phyloP scores from a whole-genome alignment of 2,329 filamentous ascomycete species.

The Cytospora paraplurivora region DNA sequence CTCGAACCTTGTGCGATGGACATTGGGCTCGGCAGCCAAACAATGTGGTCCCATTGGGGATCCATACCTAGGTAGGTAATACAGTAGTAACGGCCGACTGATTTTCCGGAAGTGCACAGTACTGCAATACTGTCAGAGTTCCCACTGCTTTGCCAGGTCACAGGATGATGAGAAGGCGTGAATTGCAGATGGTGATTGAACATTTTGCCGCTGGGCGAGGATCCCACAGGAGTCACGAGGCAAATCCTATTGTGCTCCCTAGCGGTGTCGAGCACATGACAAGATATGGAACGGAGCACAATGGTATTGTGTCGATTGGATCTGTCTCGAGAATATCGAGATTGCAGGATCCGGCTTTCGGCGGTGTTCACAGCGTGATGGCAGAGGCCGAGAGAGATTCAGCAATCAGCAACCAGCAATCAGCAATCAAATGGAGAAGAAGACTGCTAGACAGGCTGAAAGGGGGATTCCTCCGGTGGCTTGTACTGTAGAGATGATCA shows the following conservation, averaged over 20 bases:
- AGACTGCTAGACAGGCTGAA: background rate
- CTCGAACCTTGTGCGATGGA: conserved; percentile 4
- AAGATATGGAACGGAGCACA: conserved; percentile 8
- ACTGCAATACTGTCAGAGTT: background rate
- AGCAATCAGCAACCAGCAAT: background rate
- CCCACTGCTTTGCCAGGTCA: background rate
- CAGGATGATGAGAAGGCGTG: background rate
- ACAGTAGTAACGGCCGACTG: background rate
- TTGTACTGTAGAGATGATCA: conserved; percentile 1
- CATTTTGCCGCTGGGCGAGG: conserved; percentile 17
- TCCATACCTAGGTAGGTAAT: background rate
- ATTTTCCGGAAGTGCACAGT: background rate
- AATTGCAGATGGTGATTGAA: background rate
- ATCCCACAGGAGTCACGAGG: conserved; percentile 11
- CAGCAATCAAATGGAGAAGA: background rate
- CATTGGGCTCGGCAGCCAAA: conserved; percentile 1
- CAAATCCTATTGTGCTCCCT: background rate
- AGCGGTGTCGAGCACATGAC: conserved; percentile 17
- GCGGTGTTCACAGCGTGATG: background rate
- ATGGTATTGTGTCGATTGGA: conserved; percentile 7
- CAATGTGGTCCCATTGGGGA: background rate
- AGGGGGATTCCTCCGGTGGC: background rate
- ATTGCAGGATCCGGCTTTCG: conserved; percentile 8
- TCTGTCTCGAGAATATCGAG: conserved; percentile 5
- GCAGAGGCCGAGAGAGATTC: background rate